phyloP scores from a whole-genome alignment of 1,284 basidiomycete species.

The Moesziomyces globuligerus region DNA sequence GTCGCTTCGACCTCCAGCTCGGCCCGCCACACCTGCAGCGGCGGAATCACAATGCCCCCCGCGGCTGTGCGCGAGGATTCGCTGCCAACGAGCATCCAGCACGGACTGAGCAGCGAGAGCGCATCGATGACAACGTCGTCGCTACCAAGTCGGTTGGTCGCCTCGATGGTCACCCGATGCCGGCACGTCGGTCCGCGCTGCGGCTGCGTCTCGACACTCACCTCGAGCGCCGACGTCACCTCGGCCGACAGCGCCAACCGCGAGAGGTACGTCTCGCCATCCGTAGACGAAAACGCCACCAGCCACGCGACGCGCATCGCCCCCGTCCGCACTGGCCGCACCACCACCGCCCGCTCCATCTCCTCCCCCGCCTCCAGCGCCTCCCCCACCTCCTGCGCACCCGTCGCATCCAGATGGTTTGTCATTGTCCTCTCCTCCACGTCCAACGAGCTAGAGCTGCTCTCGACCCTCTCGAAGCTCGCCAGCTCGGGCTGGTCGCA shows the following conservation, averaged over 20 bases:
- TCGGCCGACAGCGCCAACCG: conserved; percentile 19
- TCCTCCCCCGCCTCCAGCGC: conserved; percentile 33
- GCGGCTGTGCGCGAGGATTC: neutral
- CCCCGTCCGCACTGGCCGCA: conserved; percentile 16
- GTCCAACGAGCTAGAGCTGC: too few relatives aligned
- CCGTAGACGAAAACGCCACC: conserved; percentile 17
- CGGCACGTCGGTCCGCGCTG: neutral
- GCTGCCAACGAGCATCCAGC: conserved; percentile 14
- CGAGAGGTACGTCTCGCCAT: conserved; percentile 33
- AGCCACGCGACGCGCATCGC: conserved; percentile 24
- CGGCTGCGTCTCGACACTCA: conserved; percentile 23
- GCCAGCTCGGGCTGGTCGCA: conserved; percentile 24
- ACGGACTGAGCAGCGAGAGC: conserved; percentile 22
- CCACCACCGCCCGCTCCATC: conserved; percentile 5
- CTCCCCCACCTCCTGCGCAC: conserved; percentile 6
- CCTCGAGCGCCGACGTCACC: conserved; percentile 30
- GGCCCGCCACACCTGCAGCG: conserved; percentile 24
- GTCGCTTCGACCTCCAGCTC: conserved; percentile 7
- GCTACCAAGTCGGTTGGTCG: conserved; percentile 6
- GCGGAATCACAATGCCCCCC: conserved; percentile 6
- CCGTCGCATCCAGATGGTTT: conserved; percentile 54
- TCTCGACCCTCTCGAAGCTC: conserved; percentile 44
- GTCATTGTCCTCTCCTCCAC: conserved; percentile 43
- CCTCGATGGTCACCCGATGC: conserved; percentile 32
- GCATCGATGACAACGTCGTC: conserved; percentile 18